Base-by-base conservation (phyloP, 345 rosid genomes). In the Erysimum cheiranthoides region DNA sequence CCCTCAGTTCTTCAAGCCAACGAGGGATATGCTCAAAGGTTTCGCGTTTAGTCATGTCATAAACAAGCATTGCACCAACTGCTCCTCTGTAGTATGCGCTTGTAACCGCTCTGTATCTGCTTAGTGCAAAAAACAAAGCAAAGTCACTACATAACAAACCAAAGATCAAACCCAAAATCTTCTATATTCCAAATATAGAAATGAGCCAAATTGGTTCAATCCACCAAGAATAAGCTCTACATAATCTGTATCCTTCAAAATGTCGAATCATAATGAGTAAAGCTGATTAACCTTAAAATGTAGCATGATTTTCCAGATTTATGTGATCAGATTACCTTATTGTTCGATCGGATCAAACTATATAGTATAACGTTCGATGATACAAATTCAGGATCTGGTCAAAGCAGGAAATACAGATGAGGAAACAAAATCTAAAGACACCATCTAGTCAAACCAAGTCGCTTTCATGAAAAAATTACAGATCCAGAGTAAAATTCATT, bases 51-150 rank as follows among this genome's bases (percentile, higher is more conserved):
- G 90, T 82, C 53, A 89, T 85, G 65, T 91, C 97, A 2, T 86
- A 91, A 30, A 91, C 94, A 53, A 91, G 78, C 91, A 91, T 89
- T 30, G 97, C 97, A 50, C 97, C 97, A n/a, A 91, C 92, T 34
- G 97, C 94, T 39, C 97, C 97, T 70, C 97, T 83, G 68, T 91
- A 91, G 66, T 87, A 89, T 39, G 97, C 94, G 65, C 94, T 91
- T 27, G 97, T 91, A 35, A 91, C 97, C 1, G 97, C 94, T 80
- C 94, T 85, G 69, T 90, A 90, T 57, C 96, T 90, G 85, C 61
- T 70, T 30, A 35, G 42, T 31, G 21, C 32, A 71, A 6, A 4
- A 9, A 8, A 4, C 25, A 16, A 38, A 64, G 14, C 8, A 57
- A 46, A 61, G 53, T 45, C 61, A 77, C 8, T 45, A n/a, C 60